phyloP scores from a whole-genome alignment of 2,329 filamentous ascomycete genomes.

The Polytolypa hystricis region DNA sequence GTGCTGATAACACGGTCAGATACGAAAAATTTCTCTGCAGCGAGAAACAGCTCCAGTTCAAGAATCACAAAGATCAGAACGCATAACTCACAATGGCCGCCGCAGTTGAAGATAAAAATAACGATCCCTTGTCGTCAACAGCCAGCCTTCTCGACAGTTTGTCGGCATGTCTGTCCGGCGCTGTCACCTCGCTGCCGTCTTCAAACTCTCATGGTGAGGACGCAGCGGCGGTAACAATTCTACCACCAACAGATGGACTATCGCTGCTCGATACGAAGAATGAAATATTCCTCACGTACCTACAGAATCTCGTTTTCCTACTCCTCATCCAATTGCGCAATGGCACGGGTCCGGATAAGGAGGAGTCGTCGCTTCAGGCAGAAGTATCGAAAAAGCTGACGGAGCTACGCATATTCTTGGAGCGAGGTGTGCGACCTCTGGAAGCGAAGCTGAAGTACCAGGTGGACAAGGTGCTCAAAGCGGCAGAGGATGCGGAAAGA shows the following conservation, averaged over 20 bases:
- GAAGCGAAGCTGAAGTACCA: slow-evolving; percentile 90
- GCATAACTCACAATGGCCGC: slow-evolving; percentile 1
- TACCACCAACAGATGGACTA: slow-evolving; percentile 74
- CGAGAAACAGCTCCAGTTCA: not conserved
- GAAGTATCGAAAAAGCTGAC: slow-evolving; percentile 76
- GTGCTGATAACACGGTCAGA: not conserved
- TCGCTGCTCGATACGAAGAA: slow-evolving; percentile 94
- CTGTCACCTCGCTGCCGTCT: slow-evolving; percentile 24
- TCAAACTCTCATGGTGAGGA: slow-evolving; percentile 17
- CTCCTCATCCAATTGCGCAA: slow-evolving; percentile 66
- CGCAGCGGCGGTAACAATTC: slow-evolving; percentile 54
- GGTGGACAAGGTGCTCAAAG: slow-evolving; percentile 85
- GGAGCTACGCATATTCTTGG: slow-evolving; percentile 81
- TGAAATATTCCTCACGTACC: slow-evolving; percentile 89
- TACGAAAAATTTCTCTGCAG: not conserved
- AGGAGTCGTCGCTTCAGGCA: slow-evolving; percentile 42
- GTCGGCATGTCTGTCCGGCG: slow-evolving; percentile 24
- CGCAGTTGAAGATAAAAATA: slow-evolving; percentile 1
- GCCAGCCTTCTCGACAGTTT: slow-evolving; percentile 24
- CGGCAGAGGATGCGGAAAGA: slow-evolving; percentile 50
- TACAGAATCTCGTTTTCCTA: slow-evolving; percentile 86
- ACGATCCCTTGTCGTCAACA: slow-evolving; percentile 9
- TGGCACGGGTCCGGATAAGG: slow-evolving; percentile 24
- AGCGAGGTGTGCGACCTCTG: slow-evolving; percentile 80
- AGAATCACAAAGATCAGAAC: too few relatives aligned